phyloP scores from a whole-genome alignment of 2,329 filamentous ascomycete species.

The Metarhizium sp. region DNA sequence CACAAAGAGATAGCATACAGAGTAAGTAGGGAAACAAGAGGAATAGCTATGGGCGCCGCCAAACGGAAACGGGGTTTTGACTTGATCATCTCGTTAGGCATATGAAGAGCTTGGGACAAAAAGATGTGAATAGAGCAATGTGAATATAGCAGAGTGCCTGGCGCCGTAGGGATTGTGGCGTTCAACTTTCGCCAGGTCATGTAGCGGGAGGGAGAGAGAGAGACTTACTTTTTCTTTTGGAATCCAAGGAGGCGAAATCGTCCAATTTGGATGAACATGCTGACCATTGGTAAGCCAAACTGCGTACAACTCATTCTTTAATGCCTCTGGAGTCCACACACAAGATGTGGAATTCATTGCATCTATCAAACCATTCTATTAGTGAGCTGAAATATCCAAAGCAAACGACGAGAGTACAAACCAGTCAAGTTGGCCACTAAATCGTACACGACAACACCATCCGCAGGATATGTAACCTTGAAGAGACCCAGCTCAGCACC shows the following conservation, averaged over 20 bases:
- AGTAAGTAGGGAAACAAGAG: conserved; percentile 18
- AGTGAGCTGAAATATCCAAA: conserved; percentile 5
- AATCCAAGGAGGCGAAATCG: conserved; percentile 23
- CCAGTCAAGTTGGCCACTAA: conserved; percentile 20
- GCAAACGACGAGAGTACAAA: conserved; percentile 10
- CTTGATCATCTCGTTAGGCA: conserved; percentile 10
- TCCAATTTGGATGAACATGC: conserved; percentile 16
- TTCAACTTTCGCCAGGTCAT: neutral
- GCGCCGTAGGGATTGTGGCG: neutral
- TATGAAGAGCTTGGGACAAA: neutral
- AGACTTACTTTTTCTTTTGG: conserved; percentile 14
- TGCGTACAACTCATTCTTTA: conserved; percentile 18
- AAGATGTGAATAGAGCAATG: neutral
- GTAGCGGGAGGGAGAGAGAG: neutral
- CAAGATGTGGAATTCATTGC: conserved; percentile 14
- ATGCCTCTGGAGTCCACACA: conserved; percentile 18
- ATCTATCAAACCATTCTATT: conserved; percentile 11
- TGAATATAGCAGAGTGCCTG: neutral
- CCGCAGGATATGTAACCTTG: conserved; percentile 19
- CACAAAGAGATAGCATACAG: conserved; percentile 19
- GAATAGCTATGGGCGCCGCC: conserved; percentile 20
- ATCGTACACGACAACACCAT: conserved; percentile 20
- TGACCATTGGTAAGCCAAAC: conserved; percentile 18
- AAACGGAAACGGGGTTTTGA: conserved; percentile 13
- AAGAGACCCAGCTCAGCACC: conserved; percentile 19